Percentiles rank a stretch among this genome's conserved stretches.
Conservation (phyloP, 257 asterid species). For the Scutellaria barbata region DNA sequence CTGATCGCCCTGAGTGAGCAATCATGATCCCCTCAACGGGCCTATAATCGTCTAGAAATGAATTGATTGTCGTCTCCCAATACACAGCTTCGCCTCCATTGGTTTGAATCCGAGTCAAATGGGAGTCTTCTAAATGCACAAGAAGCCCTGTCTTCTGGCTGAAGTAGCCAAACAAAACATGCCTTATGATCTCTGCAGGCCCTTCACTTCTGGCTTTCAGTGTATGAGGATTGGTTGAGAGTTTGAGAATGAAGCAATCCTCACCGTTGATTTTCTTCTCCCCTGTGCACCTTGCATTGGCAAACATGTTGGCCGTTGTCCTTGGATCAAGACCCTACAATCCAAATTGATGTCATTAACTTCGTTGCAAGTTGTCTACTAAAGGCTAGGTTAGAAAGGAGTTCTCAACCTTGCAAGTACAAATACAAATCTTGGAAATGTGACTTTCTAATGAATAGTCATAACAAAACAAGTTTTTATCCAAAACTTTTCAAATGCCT, state of each 20-base stretch:
- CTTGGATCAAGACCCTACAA: slow-evolving; percentile 78
- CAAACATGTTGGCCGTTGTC: slow-evolving; percentile 76
- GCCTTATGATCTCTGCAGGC: slow-evolving; percentile 74
- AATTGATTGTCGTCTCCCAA: slow-evolving; percentile 77
- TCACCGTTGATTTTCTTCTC: slow-evolving; percentile 76
- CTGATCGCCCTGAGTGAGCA: slow-evolving; percentile 75
- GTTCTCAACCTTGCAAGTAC: no score
- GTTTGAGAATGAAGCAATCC: slow-evolving; percentile 74
- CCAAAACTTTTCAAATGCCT: no score
- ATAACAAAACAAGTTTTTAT: no score
- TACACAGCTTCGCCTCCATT: slow-evolving; percentile 71
- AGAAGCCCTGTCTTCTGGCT: slow-evolving; percentile 89
- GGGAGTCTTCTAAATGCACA: slow-evolving; percentile 78
- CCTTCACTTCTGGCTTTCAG: slow-evolving; percentile 80
- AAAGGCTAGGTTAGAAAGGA: no score
- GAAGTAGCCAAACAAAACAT: slow-evolving; percentile 72
- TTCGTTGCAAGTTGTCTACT: no score
- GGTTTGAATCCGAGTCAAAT: slow-evolving; percentile 67
- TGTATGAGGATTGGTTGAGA: slow-evolving; percentile 69
- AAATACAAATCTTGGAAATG: no score
- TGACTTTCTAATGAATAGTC: no score
- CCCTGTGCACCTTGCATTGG: slow-evolving; percentile 63
- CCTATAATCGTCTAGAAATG: slow-evolving; percentile 69
- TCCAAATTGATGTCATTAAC: neutral
- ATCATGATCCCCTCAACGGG: slow-evolving; percentile 81